Conservation (phyloP, 208 protist genomes). For the Leptomonas seymouri region DNA sequence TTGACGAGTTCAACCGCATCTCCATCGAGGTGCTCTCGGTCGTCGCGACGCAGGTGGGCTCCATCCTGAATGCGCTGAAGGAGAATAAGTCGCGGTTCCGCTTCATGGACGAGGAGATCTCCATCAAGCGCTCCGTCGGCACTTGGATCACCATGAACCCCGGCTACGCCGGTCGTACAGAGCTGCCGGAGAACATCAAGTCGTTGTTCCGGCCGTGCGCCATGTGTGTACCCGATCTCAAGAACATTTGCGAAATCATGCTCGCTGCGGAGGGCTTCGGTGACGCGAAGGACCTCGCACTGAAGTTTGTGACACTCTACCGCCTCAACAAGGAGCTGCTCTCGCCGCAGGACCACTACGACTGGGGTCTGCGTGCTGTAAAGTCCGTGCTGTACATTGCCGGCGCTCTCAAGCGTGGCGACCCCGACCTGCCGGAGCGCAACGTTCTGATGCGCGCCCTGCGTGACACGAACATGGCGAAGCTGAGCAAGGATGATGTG, state of each 20-base stretch:
- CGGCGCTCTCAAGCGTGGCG: slow-evolving; percentile 95
- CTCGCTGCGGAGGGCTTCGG: slow-evolving; percentile 97
- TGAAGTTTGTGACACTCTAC: slow-evolving; percentile 99
- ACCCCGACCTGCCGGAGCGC: slow-evolving; percentile 95
- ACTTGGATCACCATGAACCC: slow-evolving; percentile 99
- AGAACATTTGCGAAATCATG: slow-evolving; percentile 99
- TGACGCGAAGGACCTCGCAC: slow-evolving; percentile 95
- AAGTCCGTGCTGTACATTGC: slow-evolving; percentile 98
- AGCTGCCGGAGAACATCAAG: slow-evolving; percentile 98
- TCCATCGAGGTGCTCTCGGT: slow-evolving; percentile 98
- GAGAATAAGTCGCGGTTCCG: slow-evolving; percentile 94
- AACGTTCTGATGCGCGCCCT: slow-evolving; percentile 98
- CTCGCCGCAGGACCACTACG: slow-evolving; percentile 98
- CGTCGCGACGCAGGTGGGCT: slow-evolving; percentile 98
- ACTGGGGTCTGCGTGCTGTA: slow-evolving; percentile 99
- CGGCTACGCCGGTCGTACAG: slow-evolving; percentile 96
- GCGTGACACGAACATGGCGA: slow-evolving; percentile 98
- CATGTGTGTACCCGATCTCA: slow-evolving; percentile 98
- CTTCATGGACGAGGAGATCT: slow-evolving; percentile 97
- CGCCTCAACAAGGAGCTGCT: slow-evolving; percentile 97
- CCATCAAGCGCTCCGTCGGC: slow-evolving; percentile 88
- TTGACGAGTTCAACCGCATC: slow-evolving; percentile 98
- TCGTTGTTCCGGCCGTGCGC: slow-evolving; percentile 97
- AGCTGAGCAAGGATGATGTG: slow-evolving; percentile 98
- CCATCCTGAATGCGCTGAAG: slow-evolving; percentile 98